Conservation (phyloP, 192 early-diverging fungal species). For the Backusella australiensis region DNA sequence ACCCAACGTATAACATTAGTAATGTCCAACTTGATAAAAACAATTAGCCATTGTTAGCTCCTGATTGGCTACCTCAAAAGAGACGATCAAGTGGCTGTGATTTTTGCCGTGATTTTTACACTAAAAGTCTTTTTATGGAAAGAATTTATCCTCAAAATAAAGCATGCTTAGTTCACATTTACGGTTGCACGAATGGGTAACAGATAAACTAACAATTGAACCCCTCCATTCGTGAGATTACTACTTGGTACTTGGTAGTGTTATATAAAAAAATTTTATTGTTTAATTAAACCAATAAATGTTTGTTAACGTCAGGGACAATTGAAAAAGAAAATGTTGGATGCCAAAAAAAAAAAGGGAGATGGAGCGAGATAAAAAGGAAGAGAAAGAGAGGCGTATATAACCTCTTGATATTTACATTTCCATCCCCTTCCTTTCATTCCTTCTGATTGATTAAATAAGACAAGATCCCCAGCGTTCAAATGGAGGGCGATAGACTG, state of each 20-base stretch:
- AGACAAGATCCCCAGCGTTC: conserved; percentile 35
- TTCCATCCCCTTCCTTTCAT: not conserved
- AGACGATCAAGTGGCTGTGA: no score
- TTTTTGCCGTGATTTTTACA: no score
- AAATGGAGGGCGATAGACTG: conserved; percentile 29
- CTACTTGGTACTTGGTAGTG: not conserved
- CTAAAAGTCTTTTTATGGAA: no score
- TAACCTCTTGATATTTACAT: not conserved
- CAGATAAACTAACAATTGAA: not conserved
- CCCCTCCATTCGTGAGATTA: not conserved
- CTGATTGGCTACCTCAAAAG: no score
- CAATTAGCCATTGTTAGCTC: no score
- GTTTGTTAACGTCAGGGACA: not conserved
- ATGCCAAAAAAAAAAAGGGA: not conserved
- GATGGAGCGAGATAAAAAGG: not conserved
- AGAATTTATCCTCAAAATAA: not conserved
- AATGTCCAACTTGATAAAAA: no score
- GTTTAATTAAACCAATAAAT: not conserved
- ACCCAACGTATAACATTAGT: no score
- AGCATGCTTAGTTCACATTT: not conserved
- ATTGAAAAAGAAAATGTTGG: not conserved
- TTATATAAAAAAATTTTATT: not conserved
- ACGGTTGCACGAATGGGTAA: not conserved
- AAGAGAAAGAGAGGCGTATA: not conserved
- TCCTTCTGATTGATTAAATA: conserved; percentile 5